Base-by-base conservation (phyloP, 106 monocot species). In the Dendrobium chrysotoxum region DNA sequence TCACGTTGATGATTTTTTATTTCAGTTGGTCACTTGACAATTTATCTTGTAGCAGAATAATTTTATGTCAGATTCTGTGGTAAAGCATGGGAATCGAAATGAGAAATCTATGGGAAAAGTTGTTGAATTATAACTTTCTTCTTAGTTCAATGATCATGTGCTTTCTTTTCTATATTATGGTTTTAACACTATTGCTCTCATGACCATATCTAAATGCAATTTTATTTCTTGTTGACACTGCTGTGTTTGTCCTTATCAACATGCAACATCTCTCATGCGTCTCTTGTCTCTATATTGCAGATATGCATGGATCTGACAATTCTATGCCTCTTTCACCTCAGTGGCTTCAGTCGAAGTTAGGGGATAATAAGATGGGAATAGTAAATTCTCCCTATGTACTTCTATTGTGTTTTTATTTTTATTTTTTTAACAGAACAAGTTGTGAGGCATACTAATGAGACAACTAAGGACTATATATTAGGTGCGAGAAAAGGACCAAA, bases 241-340 rank as follows among this genome's bases (percentile, higher is more conserved):
- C 11, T 72, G 72, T 15, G 31, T 4, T 16, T 72, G 31, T 72
- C 39, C 17, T 41, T 75, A 41, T 7, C 74, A 75, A 42, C 39
- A 75, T 41, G 41, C 74, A 40, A 13, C 39, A 40, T 75, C 18
- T 75, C 21, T 75, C 21, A 75, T 30, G 20, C 7, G 42, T 7
- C 41, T 75, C 41, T 84, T 84, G 71, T 71, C 38, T 71, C 42
- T 20, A 18, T 75, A 41, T 41, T 90, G 82, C 88, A 98, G 94
- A 92, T 23, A 80, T 86, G 82, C 92, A 85, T 71, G 89, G 86
- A 58, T 53, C 83, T 78, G 94, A 95, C 18, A 85, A 75, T 84
- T 75, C 85, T 50, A 82, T 92, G 41, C 92, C 98, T 40, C 88
- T 98, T 81, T 98, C 95, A 81, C 98, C 94, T 79, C 98, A 94